These are phyloP conservation scores for Phaeosphaeria sp. DNA, from an alignment of 2,329 filamentous ascomycete genomes.

Conservation along the genomic window DNA sequence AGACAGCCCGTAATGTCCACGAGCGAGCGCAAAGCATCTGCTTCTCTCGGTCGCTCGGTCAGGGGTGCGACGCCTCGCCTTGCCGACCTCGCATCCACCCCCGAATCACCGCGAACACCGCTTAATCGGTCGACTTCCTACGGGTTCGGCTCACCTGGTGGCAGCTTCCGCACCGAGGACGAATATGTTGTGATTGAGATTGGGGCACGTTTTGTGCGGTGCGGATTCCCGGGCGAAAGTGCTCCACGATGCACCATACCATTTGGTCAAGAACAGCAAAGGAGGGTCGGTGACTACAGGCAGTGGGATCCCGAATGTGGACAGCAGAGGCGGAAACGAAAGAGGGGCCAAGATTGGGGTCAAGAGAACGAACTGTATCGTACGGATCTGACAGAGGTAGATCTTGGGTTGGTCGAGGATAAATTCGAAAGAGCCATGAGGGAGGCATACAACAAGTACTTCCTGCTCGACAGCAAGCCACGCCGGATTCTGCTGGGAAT, in stretches of 20 bases:
- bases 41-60: conserved; percentile 35
- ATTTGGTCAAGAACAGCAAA: conserved; percentile 77
- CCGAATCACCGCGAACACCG: conserved; percentile 48
- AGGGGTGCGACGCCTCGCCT: conserved; percentile 41
- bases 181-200: conserved; percentile 88
- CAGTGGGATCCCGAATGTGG: conserved; percentile 66
- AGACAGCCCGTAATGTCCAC: conserved; percentile 20
- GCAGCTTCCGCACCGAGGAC: conserved; percentile 67
- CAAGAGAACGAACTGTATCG: conserved; percentile 77
- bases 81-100: conserved; percentile 45
- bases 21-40: conserved; percentile 42
- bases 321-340: conserved; percentile 56
- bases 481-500: conserved; percentile 77
- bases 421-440: conserved; percentile 83
- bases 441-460: conserved; percentile 80
- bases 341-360: conserved; percentile 64
- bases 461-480: conserved; percentile 74
- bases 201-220: conserved; percentile 77
- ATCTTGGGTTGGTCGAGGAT: conserved; percentile 82
- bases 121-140: conserved; percentile 66
- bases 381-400: conserved; percentile 73
- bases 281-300: conserved; percentile 81
- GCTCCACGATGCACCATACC: conserved; percentile 72
- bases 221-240: conserved; percentile 86
- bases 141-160: conserved; percentile 64